Evolutionary conservation across 805 yeast species (phyloP).

Genomic region (Zygosaccharomyces lentus): DNA sequence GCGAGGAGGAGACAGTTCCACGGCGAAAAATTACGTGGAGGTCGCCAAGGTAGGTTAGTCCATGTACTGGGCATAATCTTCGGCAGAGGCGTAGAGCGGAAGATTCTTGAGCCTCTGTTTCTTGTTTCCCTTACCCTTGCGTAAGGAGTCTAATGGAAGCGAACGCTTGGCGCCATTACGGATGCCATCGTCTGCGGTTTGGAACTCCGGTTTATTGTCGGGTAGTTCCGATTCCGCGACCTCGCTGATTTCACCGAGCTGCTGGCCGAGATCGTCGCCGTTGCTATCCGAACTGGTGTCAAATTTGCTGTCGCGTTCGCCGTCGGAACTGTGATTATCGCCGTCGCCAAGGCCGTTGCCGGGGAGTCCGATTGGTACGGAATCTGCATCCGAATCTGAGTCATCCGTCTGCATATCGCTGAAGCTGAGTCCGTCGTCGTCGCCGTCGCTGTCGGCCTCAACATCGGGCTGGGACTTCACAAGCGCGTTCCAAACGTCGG

Average conservation of each 20-base stretch:
- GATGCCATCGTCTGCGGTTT: slow-evolving; percentile 12
- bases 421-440: slow-evolving; percentile 40
- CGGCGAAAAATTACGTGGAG: too few species aligned
- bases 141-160: slow-evolving; percentile 19
- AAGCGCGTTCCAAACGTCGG: slow-evolving; percentile 76
- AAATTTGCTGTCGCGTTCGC: slow-evolving; percentile 25
- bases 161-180: slow-evolving; percentile 18
- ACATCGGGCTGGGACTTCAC: slow-evolving; percentile 71
- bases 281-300: slow-evolving; percentile 30
- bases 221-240: slow-evolving; percentile 11
- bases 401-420: slow-evolving; percentile 37
- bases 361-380: slow-evolving; percentile 2
- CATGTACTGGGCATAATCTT: slow-evolving; percentile 56
- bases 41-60: too few species aligned
- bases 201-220: slow-evolving; percentile 20
- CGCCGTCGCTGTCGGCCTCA: slow-evolving; percentile 44
- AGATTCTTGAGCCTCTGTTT: slow-evolving; percentile 58
- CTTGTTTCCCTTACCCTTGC: slow-evolving; percentile 34
- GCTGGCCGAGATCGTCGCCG: slow-evolving; percentile 37
- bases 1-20: background rate
- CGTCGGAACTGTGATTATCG: slow-evolving; percentile 35
- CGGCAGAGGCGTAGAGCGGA: slow-evolving; percentile 86
- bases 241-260: slow-evolving; percentile 35
- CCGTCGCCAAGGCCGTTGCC: slow-evolving; percentile 30
- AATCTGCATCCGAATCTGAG: slow-evolving; percentile 28